A percentile compares a stretch with the other conserved stretches of the same genome.
Conservation (phyloP, 257 asterid genomes). For the Forsythia suspensa region DNA sequence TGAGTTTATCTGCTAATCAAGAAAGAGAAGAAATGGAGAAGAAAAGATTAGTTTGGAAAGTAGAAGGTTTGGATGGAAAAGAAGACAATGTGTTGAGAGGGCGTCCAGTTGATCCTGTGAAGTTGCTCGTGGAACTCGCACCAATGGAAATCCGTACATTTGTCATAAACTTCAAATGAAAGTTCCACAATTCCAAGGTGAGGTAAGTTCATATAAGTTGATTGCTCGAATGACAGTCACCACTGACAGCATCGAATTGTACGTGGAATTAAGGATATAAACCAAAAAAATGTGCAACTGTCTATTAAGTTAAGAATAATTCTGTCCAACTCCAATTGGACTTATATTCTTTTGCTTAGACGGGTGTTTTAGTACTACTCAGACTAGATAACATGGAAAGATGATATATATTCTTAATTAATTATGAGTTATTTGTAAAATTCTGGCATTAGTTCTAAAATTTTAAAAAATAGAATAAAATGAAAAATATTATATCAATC, state of each 20-base stretch:
- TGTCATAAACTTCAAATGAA: slow-evolving; percentile 42
- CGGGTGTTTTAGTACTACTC: no score
- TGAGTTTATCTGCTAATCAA: slow-evolving; percentile 77
- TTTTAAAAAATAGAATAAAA: no score
- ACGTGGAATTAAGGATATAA: not conserved
- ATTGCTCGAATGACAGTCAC: not conserved
- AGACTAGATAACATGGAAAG: no score
- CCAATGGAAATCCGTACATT: slow-evolving; percentile 95
- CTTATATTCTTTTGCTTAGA: no score
- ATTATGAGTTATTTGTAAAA: no score
- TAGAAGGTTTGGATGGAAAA: slow-evolving; percentile 37
- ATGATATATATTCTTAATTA: no score
- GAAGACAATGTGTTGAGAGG: slow-evolving; percentile 42
- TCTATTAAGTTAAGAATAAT: not conserved
- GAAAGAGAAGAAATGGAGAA: slow-evolving; percentile 74
- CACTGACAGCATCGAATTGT: not conserved
- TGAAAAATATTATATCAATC: no score
- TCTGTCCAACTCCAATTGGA: no score
- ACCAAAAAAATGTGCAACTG: not conserved
- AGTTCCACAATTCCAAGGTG: slow-evolving; percentile 18
- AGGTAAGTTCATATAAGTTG: slow-evolving; percentile 6
- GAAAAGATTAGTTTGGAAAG: slow-evolving; percentile 71
- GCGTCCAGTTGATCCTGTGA: slow-evolving; percentile 57
- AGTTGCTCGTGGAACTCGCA: slow-evolving; percentile 65
- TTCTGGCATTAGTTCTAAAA: no score